Evolutionary conservation across 208 protist species (phyloP).

Genomic region (Acanthamoeba triangularis): DNA sequence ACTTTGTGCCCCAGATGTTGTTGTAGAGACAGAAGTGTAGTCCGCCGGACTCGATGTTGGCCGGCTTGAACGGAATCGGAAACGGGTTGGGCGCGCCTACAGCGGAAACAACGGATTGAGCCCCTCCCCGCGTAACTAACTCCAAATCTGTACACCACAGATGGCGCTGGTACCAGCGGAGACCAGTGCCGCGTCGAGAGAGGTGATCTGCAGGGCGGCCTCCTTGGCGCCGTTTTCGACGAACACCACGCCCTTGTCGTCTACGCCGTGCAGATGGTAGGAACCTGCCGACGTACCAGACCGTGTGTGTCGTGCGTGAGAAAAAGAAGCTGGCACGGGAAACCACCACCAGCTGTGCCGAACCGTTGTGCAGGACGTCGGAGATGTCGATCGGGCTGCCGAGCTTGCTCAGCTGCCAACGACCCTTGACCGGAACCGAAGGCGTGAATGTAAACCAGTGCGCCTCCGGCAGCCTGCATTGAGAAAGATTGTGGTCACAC

Average conservation of each 20-base stretch:
- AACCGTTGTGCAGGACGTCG: neutral
- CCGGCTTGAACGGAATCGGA: constrained; percentile 26
- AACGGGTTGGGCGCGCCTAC: constrained; percentile 4
- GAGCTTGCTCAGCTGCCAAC: constrained; percentile 2
- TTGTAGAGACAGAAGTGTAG: constrained; percentile 56
- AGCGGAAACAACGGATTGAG: neutral
- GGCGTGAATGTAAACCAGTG: neutral
- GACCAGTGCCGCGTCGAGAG: neutral
- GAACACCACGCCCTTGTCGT: neutral
- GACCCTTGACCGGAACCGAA: neutral
- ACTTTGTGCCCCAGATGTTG: constrained; percentile 78
- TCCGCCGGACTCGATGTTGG: neutral
- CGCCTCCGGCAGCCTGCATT: neutral
- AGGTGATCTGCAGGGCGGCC: neutral
- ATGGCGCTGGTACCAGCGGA: constrained; percentile 6
- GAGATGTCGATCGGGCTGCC: constrained; percentile 27
- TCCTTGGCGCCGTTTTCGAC: neutral
- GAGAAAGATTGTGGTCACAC: neutral
- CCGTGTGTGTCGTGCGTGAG: neutral
- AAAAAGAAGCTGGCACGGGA: neutral
- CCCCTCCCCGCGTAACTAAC: no score
- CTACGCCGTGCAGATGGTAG: neutral
- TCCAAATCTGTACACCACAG: no score
- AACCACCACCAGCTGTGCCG: neutral
- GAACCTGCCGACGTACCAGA: neutral